Percentiles rank a stretch among this genome's conserved stretches.
phyloP scores from a whole-genome alignment of 2,329 filamentous ascomycete genomes.

The Fusarium nygamai region DNA sequence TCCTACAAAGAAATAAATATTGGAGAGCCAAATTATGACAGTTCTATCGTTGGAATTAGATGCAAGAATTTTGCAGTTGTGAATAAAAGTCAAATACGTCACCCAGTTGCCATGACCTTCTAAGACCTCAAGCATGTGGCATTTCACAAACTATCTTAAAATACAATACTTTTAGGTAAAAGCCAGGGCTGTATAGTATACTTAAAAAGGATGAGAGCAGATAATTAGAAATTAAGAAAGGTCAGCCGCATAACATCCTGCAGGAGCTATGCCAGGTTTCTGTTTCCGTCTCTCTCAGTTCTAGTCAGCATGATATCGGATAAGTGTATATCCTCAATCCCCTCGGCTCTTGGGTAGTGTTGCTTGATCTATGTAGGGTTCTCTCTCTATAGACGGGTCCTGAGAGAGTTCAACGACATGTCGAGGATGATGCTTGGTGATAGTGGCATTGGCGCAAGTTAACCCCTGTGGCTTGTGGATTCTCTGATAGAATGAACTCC shows the following conservation, averaged over 20 bases:
- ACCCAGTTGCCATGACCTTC: neutral
- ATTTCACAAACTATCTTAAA: neutral
- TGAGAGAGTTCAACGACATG: neutral
- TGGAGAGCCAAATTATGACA: neutral
- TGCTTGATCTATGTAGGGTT: neutral
- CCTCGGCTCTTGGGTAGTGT: neutral
- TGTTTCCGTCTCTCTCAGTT: neutral
- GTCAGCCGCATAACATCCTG: neutral
- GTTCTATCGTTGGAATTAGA: neutral
- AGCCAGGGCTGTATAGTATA: neutral
- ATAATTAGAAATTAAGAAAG: neutral
- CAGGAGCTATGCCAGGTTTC: neutral
- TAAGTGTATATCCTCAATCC: neutral
- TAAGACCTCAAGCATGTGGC: neutral
- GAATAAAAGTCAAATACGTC: neutral
- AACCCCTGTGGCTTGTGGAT: neutral
- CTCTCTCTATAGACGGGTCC: neutral
- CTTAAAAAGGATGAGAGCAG: neutral
- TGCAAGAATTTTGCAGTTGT: neutral
- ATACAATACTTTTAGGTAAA: neutral
- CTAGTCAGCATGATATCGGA: neutral
- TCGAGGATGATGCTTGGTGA: neutral
- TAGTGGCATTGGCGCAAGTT: neutral
- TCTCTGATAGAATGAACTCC: neutral
- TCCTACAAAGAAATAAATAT: neutral